Percentiles rank a stretch among this genome's conserved stretches.
Conservation (phyloP, 192 early-diverging fungal genomes). For the Coemansia asiatica region DNA sequence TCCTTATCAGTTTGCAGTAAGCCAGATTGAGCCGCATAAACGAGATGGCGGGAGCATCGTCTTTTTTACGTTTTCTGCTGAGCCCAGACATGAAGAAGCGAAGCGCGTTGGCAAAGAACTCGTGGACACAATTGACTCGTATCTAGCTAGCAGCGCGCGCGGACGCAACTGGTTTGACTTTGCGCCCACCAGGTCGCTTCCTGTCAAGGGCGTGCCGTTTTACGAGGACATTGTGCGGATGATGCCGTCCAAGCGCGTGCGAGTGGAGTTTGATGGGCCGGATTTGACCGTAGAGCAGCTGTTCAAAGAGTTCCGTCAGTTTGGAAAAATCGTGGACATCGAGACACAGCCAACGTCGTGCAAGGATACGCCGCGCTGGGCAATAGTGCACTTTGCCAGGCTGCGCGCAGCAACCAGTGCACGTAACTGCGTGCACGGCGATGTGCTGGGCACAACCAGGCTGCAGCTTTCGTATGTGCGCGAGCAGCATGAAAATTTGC, state of each 20-base stretch:
- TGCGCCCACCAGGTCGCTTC: slow-evolving; percentile 61
- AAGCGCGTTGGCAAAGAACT: slow-evolving; percentile 18
- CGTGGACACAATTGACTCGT: slow-evolving; percentile 34
- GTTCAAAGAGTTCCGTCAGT: slow-evolving; percentile 72
- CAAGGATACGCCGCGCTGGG: slow-evolving; percentile 80
- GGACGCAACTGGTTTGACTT: slow-evolving; percentile 70
- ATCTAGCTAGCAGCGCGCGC: slow-evolving; percentile 55
- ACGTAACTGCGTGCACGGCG: slow-evolving; percentile 88
- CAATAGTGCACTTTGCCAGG: slow-evolving; percentile 74
- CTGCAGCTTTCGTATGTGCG: slow-evolving; percentile 64
- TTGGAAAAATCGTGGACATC: slow-evolving; percentile 84
- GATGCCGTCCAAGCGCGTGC: slow-evolving; percentile 55
- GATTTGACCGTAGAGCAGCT: slow-evolving; percentile 68
- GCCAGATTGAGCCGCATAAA: slow-evolving; percentile 34
- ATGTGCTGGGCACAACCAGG: slow-evolving; percentile 65
- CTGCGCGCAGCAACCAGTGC: slow-evolving; percentile 88
- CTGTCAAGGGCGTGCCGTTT: slow-evolving; percentile 70
- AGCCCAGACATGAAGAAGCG: slow-evolving; percentile 13
- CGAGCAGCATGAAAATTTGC: slow-evolving; percentile 57
- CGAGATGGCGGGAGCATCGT: slow-evolving; percentile 52
- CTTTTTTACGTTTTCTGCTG: slow-evolving; percentile 36
- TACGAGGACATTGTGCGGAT: slow-evolving; percentile 67
- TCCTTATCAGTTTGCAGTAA: slow-evolving; percentile 33
- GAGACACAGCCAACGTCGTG: slow-evolving; percentile 58
- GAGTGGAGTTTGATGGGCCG: slow-evolving; percentile 76